A percentile compares a stretch with the other conserved stretches of the same genome.
These are phyloP conservation scores for Sequoia sempervirens DNA, from an alignment of 75 land plant species.

Conservation along the genomic window DNA sequence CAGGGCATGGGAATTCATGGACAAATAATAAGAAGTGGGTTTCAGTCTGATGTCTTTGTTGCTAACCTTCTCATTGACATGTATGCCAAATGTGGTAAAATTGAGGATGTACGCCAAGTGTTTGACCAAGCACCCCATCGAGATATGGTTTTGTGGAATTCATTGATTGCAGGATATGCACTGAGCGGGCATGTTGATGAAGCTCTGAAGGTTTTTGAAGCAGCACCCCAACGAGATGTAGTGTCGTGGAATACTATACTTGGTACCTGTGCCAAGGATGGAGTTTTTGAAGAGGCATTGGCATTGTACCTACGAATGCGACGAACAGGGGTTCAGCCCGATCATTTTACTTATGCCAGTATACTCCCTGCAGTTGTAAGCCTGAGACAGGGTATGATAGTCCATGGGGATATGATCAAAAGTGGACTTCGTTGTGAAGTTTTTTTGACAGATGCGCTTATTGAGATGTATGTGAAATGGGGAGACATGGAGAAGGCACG, in stretches of 20 bases:
- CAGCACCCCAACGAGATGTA: conserved; percentile 29
- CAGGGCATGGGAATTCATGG: conserved; percentile 54
- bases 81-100: conserved; percentile 52
- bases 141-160: conserved; percentile 59
- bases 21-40: conserved; percentile 27
- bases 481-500: conserved; percentile 7
- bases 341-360: conserved; percentile 29
- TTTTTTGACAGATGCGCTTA: conserved; percentile 3
- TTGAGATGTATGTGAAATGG: conserved; percentile 14
- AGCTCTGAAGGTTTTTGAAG: conserved; percentile 48
- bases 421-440: conserved; percentile 2
- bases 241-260: conserved; percentile 39
- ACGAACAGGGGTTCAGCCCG: conserved; percentile 16
- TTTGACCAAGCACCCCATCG: conserved; percentile 38
- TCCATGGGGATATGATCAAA: not conserved
- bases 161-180: conserved; percentile 66
- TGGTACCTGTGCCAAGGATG: conserved; percentile 22
- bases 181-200: conserved; percentile 48
- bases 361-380: conserved; percentile 22
- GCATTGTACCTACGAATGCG: conserved; percentile 35
- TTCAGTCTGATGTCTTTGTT: conserved; percentile 42
- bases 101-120: conserved; percentile 34
- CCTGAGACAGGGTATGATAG: not conserved
- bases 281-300: conserved; percentile 25
- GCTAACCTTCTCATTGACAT: conserved; percentile 46